A percentile compares a stretch with the other conserved stretches of the same genome.
Evolutionary conservation across 441 rosid species (phyloP).

Genomic region (Arabidopsis hybrid): DNA sequence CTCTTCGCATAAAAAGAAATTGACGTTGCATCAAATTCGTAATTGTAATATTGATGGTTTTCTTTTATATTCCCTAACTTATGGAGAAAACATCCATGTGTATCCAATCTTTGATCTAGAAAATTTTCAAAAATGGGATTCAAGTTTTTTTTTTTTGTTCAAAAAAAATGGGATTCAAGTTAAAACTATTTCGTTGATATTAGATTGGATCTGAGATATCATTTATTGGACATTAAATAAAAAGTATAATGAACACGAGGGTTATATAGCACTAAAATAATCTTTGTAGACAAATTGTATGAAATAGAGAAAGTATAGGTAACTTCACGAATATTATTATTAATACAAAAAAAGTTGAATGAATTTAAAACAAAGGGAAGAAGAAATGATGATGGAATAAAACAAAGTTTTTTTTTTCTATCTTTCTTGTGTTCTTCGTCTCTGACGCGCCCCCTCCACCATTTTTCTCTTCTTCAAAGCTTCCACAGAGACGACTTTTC

Average conservation of each 20-base stretch:
- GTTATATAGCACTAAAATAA: background rate
- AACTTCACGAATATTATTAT: background rate
- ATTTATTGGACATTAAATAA: conserved; percentile 1
- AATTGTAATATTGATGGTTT: background rate
- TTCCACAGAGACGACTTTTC: conserved; percentile 39
- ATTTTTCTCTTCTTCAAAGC: conserved; percentile 35
- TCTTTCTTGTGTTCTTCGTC: conserved; percentile 42
- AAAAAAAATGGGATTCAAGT: background rate
- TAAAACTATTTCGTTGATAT: background rate
- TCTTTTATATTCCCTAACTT: background rate
- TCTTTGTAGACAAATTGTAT: background rate
- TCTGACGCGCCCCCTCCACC: conserved; percentile 41
- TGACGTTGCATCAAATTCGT: background rate
- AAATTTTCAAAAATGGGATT: background rate
- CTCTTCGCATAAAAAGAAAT: background rate
- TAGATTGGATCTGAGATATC: background rate
- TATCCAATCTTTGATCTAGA: background rate
- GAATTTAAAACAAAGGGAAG: conserved; percentile 15
- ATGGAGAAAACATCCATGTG: background rate
- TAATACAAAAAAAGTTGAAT: background rate
- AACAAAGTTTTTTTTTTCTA: background rate
- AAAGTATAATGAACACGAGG: conserved; percentile 23
- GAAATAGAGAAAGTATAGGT: conserved; percentile 12
- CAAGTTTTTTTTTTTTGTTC: too few species aligned
- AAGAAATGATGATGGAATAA: conserved; percentile 25